Base-by-base conservation (phyloP, 2,329 filamentous ascomycete genomes). In the Trichophyton benhamiae region DNA sequence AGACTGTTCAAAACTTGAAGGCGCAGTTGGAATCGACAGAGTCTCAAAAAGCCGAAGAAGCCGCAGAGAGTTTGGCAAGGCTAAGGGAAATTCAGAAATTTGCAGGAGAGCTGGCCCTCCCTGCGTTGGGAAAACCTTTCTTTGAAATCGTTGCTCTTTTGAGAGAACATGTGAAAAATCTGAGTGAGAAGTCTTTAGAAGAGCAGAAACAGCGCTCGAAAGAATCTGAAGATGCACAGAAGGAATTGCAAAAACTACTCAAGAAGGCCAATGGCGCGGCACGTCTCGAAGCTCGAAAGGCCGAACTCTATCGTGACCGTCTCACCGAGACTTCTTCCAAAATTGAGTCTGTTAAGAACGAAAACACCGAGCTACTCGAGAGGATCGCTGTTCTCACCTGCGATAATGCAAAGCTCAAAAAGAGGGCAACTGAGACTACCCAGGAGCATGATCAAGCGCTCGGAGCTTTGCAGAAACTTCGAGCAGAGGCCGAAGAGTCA, bases 11-110 rank as follows among this genome's bases (percentile, higher is more conserved):
- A 3, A 72, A 74, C 3, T 63, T 75, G 13, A 72, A 76, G 63
- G 71, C 74, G 61, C 74, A 71, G 62, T 72, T 75, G 42, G 68
- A 67, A 25, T 68, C 68, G 1, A 68, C 75, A 1, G 71, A 75
- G 60, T 69, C 71, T 6, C 71, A 75, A 46, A 63, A 75, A 13
- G 69, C 65, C 1, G 68, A 68, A 15, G 72, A 69, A 9, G 72
- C 72, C 58, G 70, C 72, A 1, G 72, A 75, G 57, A 67, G 73
- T 22, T 69, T 69, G 38, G 71, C 72, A 1, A 74, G 75, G 58
- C 68, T 71, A 58, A 73, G 71, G 58, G 72, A 72, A 1, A 64
- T 76, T 11, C 73, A 73, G 38, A 69, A 68, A 4, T 69, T 74
- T 38, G 74, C 74, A 11, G 70, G 68, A 7, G 72, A 75, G 41